Evolutionary conservation across 352 stramenopile species (phyloP).

Genomic region (Aphanomyces euteiches): DNA sequence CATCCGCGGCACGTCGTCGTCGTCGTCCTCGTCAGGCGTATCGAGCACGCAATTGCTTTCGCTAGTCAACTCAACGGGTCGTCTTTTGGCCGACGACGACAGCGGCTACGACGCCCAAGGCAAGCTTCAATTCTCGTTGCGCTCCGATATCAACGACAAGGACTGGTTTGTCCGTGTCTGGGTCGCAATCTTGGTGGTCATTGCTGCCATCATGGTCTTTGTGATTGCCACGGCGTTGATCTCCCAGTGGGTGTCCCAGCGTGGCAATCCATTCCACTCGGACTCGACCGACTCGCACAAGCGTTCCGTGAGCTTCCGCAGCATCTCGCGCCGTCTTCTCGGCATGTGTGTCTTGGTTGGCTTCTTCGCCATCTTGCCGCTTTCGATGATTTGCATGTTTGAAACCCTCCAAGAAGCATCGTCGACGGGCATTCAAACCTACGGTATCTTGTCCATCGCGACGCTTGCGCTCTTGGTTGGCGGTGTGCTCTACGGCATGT

Average conservation of each 20-base stretch:
- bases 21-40: neutral
- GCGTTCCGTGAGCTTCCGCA: constrained; percentile 39
- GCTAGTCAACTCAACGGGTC: neutral
- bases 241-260: neutral
- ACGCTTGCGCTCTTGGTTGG: constrained; percentile 47
- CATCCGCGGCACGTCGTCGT: constrained; percentile 36
- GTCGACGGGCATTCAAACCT: constrained; percentile 36
- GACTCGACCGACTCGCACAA: constrained; percentile 20
- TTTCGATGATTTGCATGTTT: constrained; percentile 64
- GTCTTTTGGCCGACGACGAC: neutral
- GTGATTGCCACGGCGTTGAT: constrained; percentile 26
- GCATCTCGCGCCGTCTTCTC: constrained; percentile 54
- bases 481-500: constrained; percentile 41
- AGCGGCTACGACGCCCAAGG: constrained; percentile 14
- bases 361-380: constrained; percentile 61
- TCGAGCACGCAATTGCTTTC: neutral
- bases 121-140: constrained; percentile 23
- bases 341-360: constrained; percentile 60
- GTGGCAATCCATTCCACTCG: constrained; percentile 31
- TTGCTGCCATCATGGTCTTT: constrained; percentile 48
- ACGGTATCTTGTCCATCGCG: constrained; percentile 41
- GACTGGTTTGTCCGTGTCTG: constrained; percentile 48
- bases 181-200: constrained; percentile 39
- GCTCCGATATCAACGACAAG: constrained; percentile 15
- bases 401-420: constrained; percentile 58